These are phyloP conservation scores for Rhododendron henanense DNA, from an alignment of 148 eudicot species.

Conservation along the genomic window DNA sequence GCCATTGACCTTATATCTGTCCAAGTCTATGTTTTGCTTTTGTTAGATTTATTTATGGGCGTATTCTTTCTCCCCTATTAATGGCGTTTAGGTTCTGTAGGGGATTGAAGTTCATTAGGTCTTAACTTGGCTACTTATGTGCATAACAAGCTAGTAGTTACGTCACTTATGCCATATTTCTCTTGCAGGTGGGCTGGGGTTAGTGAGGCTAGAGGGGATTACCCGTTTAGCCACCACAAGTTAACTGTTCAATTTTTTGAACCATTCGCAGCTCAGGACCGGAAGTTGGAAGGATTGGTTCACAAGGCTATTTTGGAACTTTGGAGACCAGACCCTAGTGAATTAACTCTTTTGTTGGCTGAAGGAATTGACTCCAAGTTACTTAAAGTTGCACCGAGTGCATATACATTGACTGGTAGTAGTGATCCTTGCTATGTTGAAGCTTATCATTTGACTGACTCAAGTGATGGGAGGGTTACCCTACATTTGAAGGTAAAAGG, in stretches of 20 bases:
- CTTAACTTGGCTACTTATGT: neutral
- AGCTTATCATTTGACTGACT: slow-evolving; percentile 95
- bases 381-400: slow-evolving; percentile 81
- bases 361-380: slow-evolving; percentile 62
- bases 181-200: slow-evolving; percentile 91
- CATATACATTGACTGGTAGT: slow-evolving; percentile 79
- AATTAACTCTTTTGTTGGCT: slow-evolving; percentile 69
- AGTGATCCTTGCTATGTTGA: slow-evolving; percentile 98
- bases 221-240: slow-evolving; percentile 98
- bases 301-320: slow-evolving; percentile 96
- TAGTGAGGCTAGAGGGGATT: slow-evolving; percentile 85
- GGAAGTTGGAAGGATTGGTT: slow-evolving; percentile 91
- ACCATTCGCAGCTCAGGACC: slow-evolving; percentile 90
- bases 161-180: neutral
- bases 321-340: slow-evolving; percentile 96
- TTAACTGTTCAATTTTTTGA: slow-evolving; percentile 95
- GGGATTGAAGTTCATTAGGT: neutral
- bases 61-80: neutral
- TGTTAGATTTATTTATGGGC: neutral
- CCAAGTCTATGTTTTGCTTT: neutral
- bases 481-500: slow-evolving; percentile 76
- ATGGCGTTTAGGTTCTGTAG: neutral
- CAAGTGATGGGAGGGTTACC: slow-evolving; percentile 90
- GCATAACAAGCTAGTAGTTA: slow-evolving; percentile 1
- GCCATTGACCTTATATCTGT: neutral